Evolutionary conservation across 176 grass and related monocot species (phyloP), one percentile per base, ranked within the genome.

Genomic region (maize (Zea mays)): DNA sequence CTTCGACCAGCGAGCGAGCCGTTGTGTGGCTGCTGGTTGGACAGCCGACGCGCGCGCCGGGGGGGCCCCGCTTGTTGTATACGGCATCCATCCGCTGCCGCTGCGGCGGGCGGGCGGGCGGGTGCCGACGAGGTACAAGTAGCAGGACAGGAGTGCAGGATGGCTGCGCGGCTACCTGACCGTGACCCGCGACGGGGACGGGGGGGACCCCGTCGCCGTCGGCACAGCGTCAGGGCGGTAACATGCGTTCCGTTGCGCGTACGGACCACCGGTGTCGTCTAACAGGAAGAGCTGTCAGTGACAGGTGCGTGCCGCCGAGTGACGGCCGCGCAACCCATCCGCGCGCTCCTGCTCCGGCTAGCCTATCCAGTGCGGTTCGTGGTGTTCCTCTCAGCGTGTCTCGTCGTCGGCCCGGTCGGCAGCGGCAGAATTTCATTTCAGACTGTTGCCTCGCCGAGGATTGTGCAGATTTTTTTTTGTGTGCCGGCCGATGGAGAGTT

Each of bases 121-220:
- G 71, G 36, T 76, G 39, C 57, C 41, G 79, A 87, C 74, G 59
- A 58, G 14, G 34, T 48, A 57, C 79, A 77, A 71, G 13, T 71
- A 47, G 62, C 27, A 27, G 27, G 27, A 27, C 5, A 4, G 49
- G 50, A 40, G 0, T 20, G 54, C 54, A 10, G 55, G 19, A 19
- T n/a, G n/a, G 51, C 70, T 38, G 34, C 48, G 59, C 59, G 20
- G 59, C 59, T 35, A 12, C 59, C 12, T 73, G 70, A 72, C 34
- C 49, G 35, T 11, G 33, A 72, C 49, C 70, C 48, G 47, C 69
- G 33, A 51, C 12, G 68, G 68, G 2, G 56, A 8, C 16, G 52
- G 56, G 19, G 16, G 52, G 6, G 55, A 17, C 34, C 4, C 55
- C 55, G 52, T n/a, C 52, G 7, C 51, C 51, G 51, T 19, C 55